Evolutionary conservation across 1,139 yeast species (phyloP), one percentile per base, ranked within the genome.

Genomic region (Debaryomyces coudertii): DNA sequence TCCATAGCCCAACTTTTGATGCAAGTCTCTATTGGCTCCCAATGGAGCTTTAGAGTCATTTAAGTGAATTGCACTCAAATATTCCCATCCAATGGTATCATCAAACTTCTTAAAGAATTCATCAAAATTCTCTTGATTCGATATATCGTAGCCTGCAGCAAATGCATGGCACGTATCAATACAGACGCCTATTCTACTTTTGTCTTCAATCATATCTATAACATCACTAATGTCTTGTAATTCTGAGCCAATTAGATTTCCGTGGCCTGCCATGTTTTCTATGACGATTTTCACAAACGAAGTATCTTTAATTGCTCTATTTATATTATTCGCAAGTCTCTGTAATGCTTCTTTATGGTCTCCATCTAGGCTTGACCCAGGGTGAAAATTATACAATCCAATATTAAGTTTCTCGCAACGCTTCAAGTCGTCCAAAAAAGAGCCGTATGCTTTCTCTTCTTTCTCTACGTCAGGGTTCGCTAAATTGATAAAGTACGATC

Each of bases 191-290:
- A 93, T 84, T 47, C 99, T 75, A 1, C 72, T 64, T 62, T 92
- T 92, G 58, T 90, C 80, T 2, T 89, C 86, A 7, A 93, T 80
- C 73, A 83, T 63, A 39, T 79, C 86, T 41, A 93, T 90, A 15
- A 95, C 92, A 27, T 79, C 80, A 29, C 77, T 73, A 39, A 93
- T 72, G 59, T 93, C 99, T 54, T 87, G 82, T 34, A 93, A 68
- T 40, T 80, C 75, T 3, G 95, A 86, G 1, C 99, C 99, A 41
- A 93, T 87, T 49, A 92, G 76, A 51, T 88, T 87, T 6, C 97
- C 97, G 55, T 90, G 96, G 9, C 99, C 99, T 0, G 99, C 97
- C 99, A 95, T 93, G 61, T 93, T 93, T 62, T 93, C 99, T 47
- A 95, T 77, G 9, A 93, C 96, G 42, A 93, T 85, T 60, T 85